Evolutionary conservation across 2,329 filamentous ascomycete species (phyloP), one percentile per base, ranked within the genome.

Genomic region (Berkeleyomyces basicola): DNA sequence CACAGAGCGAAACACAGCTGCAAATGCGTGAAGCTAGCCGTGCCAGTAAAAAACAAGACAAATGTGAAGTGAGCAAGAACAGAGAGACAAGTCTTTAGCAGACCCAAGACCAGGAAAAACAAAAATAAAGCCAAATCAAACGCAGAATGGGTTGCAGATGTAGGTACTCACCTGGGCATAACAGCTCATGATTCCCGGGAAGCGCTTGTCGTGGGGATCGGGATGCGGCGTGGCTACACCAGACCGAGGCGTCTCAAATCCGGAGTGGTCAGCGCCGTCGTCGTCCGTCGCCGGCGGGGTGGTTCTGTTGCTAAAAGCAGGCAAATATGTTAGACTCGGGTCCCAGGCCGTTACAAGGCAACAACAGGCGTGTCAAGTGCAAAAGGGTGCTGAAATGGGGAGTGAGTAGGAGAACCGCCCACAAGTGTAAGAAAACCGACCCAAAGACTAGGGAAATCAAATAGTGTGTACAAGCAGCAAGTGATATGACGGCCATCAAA

Each of bases 101-200:
- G 11, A 46, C 4, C 3, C 2, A n/a, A 46, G 43, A 46, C 43
- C 43, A n/a, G 43, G 6, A 43, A 14, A 43, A 43, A 43, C 3
- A 43, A 23, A 36, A 9, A 23, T 11, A 44, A 14, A 43, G 57
- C 37, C 33, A 4, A 9, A 33, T 16, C 3, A 53, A 53, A 11
- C 16, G 14, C 6, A 6, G 23, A 33, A 36, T 36, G 49, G 14
- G 68, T 78, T 75, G 75, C 72, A 83, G 79, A 82, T 83, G 80
- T 82, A 82, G 39, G 36, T 55, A 96, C 93, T 86, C 95, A 99
- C 93, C 92, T 99, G 93, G 79, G 87, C 87, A 82, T 97, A 96
- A 81, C 93, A 96, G 80, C 87, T 95, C 82, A 93, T 87, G 78
- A 97, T 95, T 73, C 90, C 89, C 68, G 93, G 93, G 72, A 95